These are phyloP conservation scores for Theileria annulata DNA, from an alignment of 169 alveolate species.

Conservation along the genomic window DNA sequence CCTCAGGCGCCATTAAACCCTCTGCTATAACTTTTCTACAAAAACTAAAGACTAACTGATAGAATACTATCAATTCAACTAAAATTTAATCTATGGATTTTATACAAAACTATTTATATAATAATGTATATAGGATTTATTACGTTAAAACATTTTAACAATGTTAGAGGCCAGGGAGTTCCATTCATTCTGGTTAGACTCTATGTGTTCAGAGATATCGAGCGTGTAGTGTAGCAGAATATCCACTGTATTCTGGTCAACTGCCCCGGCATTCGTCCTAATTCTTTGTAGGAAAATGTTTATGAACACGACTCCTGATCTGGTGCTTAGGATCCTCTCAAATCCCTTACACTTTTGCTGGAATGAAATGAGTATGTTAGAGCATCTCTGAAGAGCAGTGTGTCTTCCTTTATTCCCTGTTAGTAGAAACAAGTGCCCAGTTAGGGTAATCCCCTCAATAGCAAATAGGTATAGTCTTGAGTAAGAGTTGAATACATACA, in stretches of 20 bases:
- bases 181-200: conserved; percentile 51
- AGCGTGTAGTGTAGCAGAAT: conserved; percentile 63
- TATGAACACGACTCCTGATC: conserved; percentile 58
- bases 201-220: conserved; percentile 52
- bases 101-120: no score
- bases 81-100: background rate
- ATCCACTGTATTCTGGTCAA: conserved; percentile 56
- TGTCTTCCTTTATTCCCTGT: conserved; percentile 49
- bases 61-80: background rate
- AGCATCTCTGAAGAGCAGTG: conserved; percentile 58
- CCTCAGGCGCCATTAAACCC: conserved; percentile 55
- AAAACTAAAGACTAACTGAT: conserved; percentile 16
- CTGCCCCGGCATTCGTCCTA: conserved; percentile 33
- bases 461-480: conserved; percentile 45
- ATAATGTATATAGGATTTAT: no score
- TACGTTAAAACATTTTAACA: conserved; percentile 36
- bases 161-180: conserved; percentile 59
- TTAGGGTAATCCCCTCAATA: conserved; percentile 43
- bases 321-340: conserved; percentile 19
- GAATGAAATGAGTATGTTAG: conserved; percentile 21
- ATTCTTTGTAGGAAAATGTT: conserved; percentile 56
- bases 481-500: conserved; percentile 31
- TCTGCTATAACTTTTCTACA: conserved; percentile 51
- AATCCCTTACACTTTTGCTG: conserved; percentile 33
- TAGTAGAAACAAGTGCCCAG: conserved; percentile 59